phyloP scores from a whole-genome alignment of 495 filamentous ascomycete species.

The Aspergillus sparsus region DNA sequence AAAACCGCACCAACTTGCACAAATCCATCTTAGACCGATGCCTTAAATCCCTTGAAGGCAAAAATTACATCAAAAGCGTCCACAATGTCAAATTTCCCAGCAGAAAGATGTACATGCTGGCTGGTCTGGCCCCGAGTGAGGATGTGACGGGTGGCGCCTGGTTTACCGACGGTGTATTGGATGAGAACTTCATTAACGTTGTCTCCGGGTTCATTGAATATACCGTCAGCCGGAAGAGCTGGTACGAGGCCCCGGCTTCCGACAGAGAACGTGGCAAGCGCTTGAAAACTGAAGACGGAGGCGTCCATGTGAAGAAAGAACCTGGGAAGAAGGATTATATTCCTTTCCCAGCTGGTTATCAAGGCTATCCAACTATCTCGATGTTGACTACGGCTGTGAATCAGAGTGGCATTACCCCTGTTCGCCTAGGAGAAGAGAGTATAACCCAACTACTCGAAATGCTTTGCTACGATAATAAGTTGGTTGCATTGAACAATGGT shows the following conservation, averaged over 20 bases:
- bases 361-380: slow-evolving; percentile 71
- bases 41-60: slow-evolving; percentile 76
- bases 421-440: slow-evolving; percentile 67
- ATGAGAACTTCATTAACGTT: slow-evolving; percentile 78
- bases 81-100: slow-evolving; percentile 60
- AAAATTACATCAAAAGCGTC: slow-evolving; percentile 81
- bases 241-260: slow-evolving; percentile 51
- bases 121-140: slow-evolving; percentile 71
- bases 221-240: slow-evolving; percentile 69
- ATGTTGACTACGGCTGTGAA: slow-evolving; percentile 73
- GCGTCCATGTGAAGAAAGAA: slow-evolving; percentile 35
- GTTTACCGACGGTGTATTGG: slow-evolving; percentile 86
- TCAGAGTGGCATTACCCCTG: slow-evolving; percentile 60
- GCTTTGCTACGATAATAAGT: slow-evolving; percentile 77
- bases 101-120: slow-evolving; percentile 67
- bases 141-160: slow-evolving; percentile 90
- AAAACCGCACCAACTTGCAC: slow-evolving; percentile 72
- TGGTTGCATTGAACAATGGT: slow-evolving; percentile 51
- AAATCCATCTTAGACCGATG: slow-evolving; percentile 71
- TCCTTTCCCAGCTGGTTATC: slow-evolving; percentile 68
- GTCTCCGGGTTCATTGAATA: slow-evolving; percentile 68
- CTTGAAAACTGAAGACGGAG: slow-evolving; percentile 46
- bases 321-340: slow-evolving; percentile 44
- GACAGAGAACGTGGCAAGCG: slow-evolving; percentile 39
- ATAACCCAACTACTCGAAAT: slow-evolving; percentile 81